Evolutionary conservation across 768 basidiomycete species (phyloP).

Genomic region (Multifurca ochricompacta): DNA sequence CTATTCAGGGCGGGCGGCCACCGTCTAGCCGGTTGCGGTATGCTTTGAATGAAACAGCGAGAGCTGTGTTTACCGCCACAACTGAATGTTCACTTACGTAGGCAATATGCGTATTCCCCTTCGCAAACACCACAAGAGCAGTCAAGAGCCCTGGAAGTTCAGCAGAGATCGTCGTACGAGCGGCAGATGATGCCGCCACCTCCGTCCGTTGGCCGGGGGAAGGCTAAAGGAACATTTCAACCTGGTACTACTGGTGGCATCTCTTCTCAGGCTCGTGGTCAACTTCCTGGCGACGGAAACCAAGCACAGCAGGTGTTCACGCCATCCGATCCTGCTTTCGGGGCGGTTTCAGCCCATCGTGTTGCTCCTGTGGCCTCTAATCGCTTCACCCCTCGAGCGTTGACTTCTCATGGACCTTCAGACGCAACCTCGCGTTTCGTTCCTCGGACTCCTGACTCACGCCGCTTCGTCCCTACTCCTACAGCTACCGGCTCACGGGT

Average conservation of each 20-base stretch:
- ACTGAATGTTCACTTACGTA: conserved; percentile 25
- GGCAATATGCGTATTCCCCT: conserved; percentile 61
- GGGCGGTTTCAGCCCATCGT: not conserved
- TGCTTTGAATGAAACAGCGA: conserved; percentile 13
- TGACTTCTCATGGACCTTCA: conserved; percentile 4
- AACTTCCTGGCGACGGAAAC: not conserved
- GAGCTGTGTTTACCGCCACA: not conserved
- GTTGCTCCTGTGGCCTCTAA: not conserved
- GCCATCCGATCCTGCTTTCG: not conserved
- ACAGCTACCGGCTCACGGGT: conserved; percentile 6
- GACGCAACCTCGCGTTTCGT: conserved; percentile 6
- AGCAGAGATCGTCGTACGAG: conserved; percentile 22
- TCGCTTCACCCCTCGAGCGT: conserved; percentile 12
- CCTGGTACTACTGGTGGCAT: not conserved
- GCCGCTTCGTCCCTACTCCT: conserved; percentile 17
- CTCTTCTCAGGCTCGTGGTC: not conserved
- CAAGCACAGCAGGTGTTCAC: not conserved
- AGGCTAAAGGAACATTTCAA: not conserved
- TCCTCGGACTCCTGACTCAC: conserved; percentile 19
- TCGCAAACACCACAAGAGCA: conserved; percentile 39
- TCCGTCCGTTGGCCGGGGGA: conserved; percentile 20
- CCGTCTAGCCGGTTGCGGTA: conserved; percentile 49
- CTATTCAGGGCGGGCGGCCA: conserved; percentile 32
- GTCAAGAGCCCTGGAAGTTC: conserved; percentile 24
- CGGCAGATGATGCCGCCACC: conserved; percentile 27